Evolutionary conservation across 1,284 basidiomycete species (phyloP), one percentile per base, ranked within the genome.

Genomic region (Austroboletus niveus): DNA sequence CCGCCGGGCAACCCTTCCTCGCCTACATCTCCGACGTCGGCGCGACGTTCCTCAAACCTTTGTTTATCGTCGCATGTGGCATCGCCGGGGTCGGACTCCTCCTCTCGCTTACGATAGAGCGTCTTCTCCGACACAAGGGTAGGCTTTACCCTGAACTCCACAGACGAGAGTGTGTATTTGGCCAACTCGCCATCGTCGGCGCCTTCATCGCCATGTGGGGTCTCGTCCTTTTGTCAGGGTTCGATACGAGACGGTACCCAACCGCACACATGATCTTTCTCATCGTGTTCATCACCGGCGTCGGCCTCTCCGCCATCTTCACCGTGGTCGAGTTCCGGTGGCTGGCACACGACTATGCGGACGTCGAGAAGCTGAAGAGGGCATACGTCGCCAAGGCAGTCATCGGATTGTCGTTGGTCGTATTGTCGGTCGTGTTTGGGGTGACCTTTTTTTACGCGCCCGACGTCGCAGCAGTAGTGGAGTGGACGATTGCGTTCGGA

Each of bases 21-120:
- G 81, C 82, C 11, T 89, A 85, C 66, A 88, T 89, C 46, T 88
- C 85, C 22, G 87, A 89, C 61, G 69, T 89, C 32, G 87, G 84
- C 20, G 87, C 87, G 22, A 77, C 77, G 58, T 73, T 76, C 42
- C 70, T 90, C 32, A 89, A 89, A 62, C 87, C 87, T 7, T 73
- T 90, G 30, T 90, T 90, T 61, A 72, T 89, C 41, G 70, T 75
- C 8, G 81, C 81, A 14, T 82, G 80, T 58, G 70, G 72, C 35
- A 75, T 87, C 51, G 87, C 86, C 3, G 82, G 77, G 1, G 68
- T 78, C 1, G 73, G 76, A 0, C 87, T 89, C 65, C 72, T 87
- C 59, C 65, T 84, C 42, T 78, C 79, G 8, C 73, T 89, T 22
- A 55, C 73, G 4, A 61, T 84, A 36, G 85, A 89, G 66, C 74